A percentile compares a stretch with the other conserved stretches of the same genome.
These are phyloP conservation scores for Sporormia fimetaria DNA, from an alignment of 495 filamentous ascomycete genomes.

Conservation along the genomic window DNA sequence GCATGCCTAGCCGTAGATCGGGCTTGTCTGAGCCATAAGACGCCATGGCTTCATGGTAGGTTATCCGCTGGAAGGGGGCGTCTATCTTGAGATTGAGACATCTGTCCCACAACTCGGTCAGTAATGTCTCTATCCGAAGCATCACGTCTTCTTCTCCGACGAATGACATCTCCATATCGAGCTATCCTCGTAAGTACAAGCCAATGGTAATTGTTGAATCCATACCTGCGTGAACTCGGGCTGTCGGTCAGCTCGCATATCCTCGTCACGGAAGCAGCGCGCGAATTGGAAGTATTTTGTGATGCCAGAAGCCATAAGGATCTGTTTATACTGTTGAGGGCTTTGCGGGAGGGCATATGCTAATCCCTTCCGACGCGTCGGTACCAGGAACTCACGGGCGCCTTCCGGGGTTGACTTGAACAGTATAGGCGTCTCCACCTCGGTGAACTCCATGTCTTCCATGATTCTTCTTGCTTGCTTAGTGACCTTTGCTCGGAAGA, in stretches of 20 bases:
- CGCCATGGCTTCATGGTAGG: constrained; percentile 70
- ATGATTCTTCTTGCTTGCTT: constrained; percentile 44
- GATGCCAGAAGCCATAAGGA: constrained; percentile 86
- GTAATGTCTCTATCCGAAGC: constrained; percentile 50
- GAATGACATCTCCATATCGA: constrained; percentile 90
- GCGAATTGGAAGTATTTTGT: constrained; percentile 82
- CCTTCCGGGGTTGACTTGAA: constrained; percentile 98
- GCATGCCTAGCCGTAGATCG: constrained; percentile 56
- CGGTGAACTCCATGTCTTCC: constrained; percentile 43
- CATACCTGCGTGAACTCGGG: constrained; percentile 90
- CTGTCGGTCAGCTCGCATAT: constrained; percentile 82
- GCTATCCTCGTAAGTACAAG: constrained; percentile 35
- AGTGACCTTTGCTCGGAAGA: constrained; percentile 45
- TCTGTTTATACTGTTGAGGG: constrained; percentile 97
- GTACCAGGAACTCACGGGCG: constrained; percentile 90
- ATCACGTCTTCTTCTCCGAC: constrained; percentile 65
- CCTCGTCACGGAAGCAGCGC: constrained; percentile 90
- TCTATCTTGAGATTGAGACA: constrained; percentile 27
- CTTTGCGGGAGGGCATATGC: constrained; percentile 92
- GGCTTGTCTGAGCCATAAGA: constrained; percentile 85
- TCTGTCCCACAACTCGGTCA: constrained; percentile 45
- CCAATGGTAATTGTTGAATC: neutral
- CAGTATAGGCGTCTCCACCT: constrained; percentile 83
- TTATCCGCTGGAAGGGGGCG: constrained; percentile 44
- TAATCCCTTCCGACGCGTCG: constrained; percentile 59